Conservation (phyloP, 257 asterid genomes). For the Eucommia ulmoides region DNA sequence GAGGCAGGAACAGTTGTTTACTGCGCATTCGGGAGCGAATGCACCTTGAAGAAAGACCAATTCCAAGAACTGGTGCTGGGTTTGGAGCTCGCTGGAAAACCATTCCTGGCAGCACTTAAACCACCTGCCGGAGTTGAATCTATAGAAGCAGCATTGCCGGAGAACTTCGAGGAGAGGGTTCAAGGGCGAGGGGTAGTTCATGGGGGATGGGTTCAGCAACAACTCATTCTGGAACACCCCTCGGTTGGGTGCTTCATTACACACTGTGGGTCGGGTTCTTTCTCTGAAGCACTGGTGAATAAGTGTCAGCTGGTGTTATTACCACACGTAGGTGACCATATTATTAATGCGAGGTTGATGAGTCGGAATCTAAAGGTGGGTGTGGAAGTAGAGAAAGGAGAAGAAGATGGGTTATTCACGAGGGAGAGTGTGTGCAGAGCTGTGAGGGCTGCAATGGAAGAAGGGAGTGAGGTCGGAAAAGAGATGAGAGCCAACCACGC, state of each 20-base stretch:
- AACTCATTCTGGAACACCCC: slow-evolving; percentile 16
- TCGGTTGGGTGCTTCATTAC: too few species aligned
- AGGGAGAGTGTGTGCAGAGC: slow-evolving; percentile 14
- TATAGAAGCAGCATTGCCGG: slow-evolving; percentile 18
- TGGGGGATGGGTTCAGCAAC: slow-evolving; percentile 26
- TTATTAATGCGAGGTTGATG: too few species aligned
- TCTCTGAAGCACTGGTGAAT: too few species aligned
- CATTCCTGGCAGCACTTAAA: too few species aligned
- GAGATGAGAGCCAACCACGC: slow-evolving; percentile 13
- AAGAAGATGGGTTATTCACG: slow-evolving; percentile 21
- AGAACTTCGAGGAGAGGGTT: slow-evolving; percentile 13
- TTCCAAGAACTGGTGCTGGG: slow-evolving; percentile 23
- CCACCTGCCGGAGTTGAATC: too few species aligned
- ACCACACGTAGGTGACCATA: too few species aligned
- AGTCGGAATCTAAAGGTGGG: too few species aligned
- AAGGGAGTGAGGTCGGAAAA: slow-evolving; percentile 15
- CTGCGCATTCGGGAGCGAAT: too few species aligned
- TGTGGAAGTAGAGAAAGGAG: too few species aligned
- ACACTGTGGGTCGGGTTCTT: too few species aligned
- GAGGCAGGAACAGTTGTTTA: slow-evolving; percentile 20
- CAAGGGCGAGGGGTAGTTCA: slow-evolving; percentile 17
- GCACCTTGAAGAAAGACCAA: too few species aligned
- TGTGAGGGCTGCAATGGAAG: slow-evolving; percentile 14
- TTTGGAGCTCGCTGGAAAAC: slow-evolving; percentile 21
- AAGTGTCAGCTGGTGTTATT: too few species aligned